Evolutionary conservation across 352 stramenopile species (phyloP), one percentile per base, ranked within the genome.

Genomic region (Pythium insidiosum): DNA sequence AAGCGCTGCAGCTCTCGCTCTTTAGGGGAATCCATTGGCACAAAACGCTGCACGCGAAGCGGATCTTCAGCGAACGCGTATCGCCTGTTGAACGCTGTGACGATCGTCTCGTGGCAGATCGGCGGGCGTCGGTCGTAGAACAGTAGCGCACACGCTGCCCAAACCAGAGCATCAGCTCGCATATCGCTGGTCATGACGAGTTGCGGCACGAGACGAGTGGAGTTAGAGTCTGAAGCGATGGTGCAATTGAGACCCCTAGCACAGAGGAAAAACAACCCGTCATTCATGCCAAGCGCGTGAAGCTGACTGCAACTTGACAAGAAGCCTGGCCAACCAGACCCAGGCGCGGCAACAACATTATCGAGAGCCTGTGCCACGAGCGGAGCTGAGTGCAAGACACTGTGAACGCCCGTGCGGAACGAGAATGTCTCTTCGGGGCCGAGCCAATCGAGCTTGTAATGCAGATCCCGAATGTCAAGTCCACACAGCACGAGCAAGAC

Each of bases 371-470:
- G n/a, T n/a, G n/a, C n/a, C n/a, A n/a, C n/a, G n/a, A n/a, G n/a
- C n/a, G n/a, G n/a, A n/a, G n/a, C n/a, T n/a, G n/a, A n/a, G 28
- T 33, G 28, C 9, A 33, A 15, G 28, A 33, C 28, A 33, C 9
- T 33, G 19, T 46, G 29, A 1, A 28, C 30, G 7, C 23, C 50
- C 20, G 41, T 47, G 10, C 35, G 34, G 33, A 57, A 57, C 2
- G 50, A 51, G 37, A 42, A 52, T 35, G 50, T 38, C 21, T 57
- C 42, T 20, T 45, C 38, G n/a, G 50, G 42, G 0, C 50, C 50
- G 20, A 57, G 41, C 50, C 47, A 43, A 29, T 44, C 31, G 15
- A 48, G 38, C 36, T 57, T 57, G 42, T 52, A 57, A 28, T 52
- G 43, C 6, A 58, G 36, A 43, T 58, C 50, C 15, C 49, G 31